Percentiles rank a stretch among this genome's conserved stretches.
Conservation (phyloP, 2,329 filamentous ascomycete species). For the Arthroderma uncinatum region DNA sequence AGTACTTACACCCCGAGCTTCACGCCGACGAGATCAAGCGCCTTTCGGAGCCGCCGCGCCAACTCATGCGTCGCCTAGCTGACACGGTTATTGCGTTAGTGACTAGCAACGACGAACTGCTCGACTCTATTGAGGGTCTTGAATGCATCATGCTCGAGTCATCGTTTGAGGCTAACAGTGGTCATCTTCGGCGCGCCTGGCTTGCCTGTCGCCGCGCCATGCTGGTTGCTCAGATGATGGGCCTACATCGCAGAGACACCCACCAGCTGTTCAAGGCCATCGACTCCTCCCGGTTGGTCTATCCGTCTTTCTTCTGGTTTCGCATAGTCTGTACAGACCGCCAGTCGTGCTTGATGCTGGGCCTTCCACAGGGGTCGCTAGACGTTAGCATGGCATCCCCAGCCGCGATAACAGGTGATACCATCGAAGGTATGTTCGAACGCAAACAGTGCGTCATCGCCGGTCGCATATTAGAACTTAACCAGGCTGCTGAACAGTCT, state of each 20-base stretch:
- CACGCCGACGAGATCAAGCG: not conserved
- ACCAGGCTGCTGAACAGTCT: conserved; percentile 19
- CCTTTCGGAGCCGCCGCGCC: not conserved
- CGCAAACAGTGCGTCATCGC: conserved; percentile 36
- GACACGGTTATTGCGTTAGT: conserved; percentile 24
- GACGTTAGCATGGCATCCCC: conserved; percentile 14
- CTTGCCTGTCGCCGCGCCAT: conserved; percentile 30
- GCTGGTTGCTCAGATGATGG: conserved; percentile 34
- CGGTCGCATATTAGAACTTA: conserved; percentile 40
- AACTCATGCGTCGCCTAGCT: conserved; percentile 23
- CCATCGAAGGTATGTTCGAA: conserved; percentile 35
- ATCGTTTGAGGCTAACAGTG: conserved; percentile 29
- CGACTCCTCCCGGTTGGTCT: conserved; percentile 8
- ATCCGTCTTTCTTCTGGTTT: conserved; percentile 29
- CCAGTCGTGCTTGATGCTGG: conserved; percentile 32
- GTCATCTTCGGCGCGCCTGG: conserved; percentile 35
- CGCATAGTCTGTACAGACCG: conserved; percentile 31
- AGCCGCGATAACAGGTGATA: conserved; percentile 25
- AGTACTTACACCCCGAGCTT: conserved; percentile 33
- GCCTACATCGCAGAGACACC: conserved; percentile 25
- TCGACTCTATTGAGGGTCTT: conserved; percentile 31
- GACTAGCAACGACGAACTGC: conserved; percentile 31
- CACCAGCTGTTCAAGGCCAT: conserved; percentile 17
- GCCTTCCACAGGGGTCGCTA: conserved; percentile 26
- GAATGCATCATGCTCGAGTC: conserved; percentile 36